Base-by-base conservation (phyloP, 768 basidiomycete species). In the Hydnomerulius pinastri region DNA sequence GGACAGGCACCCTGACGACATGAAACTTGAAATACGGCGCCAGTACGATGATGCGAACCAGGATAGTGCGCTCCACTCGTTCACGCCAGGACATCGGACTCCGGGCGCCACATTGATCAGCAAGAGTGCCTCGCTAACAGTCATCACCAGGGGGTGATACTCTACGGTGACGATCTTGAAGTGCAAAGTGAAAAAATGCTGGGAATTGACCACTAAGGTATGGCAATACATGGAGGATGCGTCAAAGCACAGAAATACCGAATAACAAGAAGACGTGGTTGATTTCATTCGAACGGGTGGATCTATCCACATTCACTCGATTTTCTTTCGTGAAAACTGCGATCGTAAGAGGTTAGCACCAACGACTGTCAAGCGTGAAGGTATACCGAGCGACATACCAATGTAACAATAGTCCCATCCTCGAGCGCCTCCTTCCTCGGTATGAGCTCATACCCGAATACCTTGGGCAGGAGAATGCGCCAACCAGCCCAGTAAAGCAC, bases 401-500 rank as follows among this genome's bases (percentile, higher is more conserved):
- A 52, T 0, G 77, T 79, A 25, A 82, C 75, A 9, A 80, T 75
- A 0, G 80, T 83, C 4, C 80, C 81, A 51, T 83, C 82, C 2
- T 62, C 55, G 2, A 83, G 64, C 5, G 53, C 66, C 43, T 78
- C 77, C 56, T 82, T 83, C n/a, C 60, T 65, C 6, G 77, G 73
- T 1, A 76, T 67, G 21, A 81, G 73, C 44, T 71, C 64, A 50
- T 79, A 80, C 6, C 75, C 71, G 42, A 81, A 77, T 9, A 79
- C 60, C 9, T 67, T 67, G 6, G 82, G 81, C 9, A 83, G 58
- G 1, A 78, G 21, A 35, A 81, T 47, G 0, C 81, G 71, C 82
- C 82, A 83, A 3, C 62, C 66, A 0, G 74, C 77, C 82, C 82
- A 83, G 58, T 82, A 83, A 1, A 75, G 28, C 0, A 78, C 71